Base-by-base conservation (phyloP, 2,329 filamentous ascomycete species). In the Alternaria panax region DNA sequence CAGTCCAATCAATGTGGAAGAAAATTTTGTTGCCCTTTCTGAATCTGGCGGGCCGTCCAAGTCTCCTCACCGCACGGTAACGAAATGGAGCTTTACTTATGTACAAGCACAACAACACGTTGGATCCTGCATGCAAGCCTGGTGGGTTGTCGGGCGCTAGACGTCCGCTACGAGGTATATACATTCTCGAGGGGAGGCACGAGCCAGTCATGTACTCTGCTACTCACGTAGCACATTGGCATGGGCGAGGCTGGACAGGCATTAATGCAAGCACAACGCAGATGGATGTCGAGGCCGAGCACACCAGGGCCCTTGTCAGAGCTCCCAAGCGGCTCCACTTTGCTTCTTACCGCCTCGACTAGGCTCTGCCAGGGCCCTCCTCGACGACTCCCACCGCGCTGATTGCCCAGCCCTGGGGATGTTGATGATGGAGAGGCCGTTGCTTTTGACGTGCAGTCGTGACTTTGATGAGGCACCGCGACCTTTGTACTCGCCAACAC, bases 11-110 rank as follows among this genome's bases (percentile, higher is more conserved):
- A 59, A 57, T 34, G 16, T 41, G 28, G 34, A 40, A 43, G 47
- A 59, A 59, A 59, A 56, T 51, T 59, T 56, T 59, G 52, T 59
- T 59, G 57, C 57, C 56, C 57, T 59, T 59, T 43, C 57, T 59
- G 57, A 59, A 50, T 59, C 46, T 59, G 57, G 57, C 57, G 57
- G 57, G 57, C 57, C 57, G 57, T 59, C 36, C 53, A 51, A 57
- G 53, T 36, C 28, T 59, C 52, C 46, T 59, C 57, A 57, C 57
- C 57, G 57, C 57, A 59, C 55, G 55, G 55, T 51, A 62, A 50
- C 45, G 45, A 51, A 57, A 59, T 59, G 57, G 57, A 59, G 57
- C 54, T 60, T 45, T 60, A 55, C 54, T 60, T 60, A 60, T 60
- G 58, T 60, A 60, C 58, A 32, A 55, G 58, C 41, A 57, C 54